A percentile compares a stretch with the other conserved stretches of the same genome.
phyloP scores from a whole-genome alignment of 1,284 basidiomycete species.

The Marasmius sp. region DNA sequence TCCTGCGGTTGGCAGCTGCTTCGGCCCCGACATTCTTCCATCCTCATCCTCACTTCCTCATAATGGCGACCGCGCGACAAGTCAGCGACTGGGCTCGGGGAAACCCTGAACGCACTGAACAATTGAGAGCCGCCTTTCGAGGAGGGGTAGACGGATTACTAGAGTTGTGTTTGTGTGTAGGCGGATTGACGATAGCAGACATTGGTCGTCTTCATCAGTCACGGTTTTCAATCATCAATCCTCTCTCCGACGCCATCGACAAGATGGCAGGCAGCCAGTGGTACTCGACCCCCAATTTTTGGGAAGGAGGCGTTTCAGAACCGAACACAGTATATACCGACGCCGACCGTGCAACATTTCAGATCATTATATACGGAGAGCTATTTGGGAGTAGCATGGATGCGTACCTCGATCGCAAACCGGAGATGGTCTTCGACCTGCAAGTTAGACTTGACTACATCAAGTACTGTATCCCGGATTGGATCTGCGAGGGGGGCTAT shows the following conservation, averaged over 20 bases:
- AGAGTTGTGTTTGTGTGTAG: constrained; percentile 12
- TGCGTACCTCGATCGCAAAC: neutral
- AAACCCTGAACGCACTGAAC: constrained; percentile 5
- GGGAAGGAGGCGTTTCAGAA: constrained; percentile 2
- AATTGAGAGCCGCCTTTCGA: constrained; percentile 14
- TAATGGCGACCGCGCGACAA: constrained; percentile 15
- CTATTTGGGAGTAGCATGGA: neutral
- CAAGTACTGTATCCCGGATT: constrained; percentile 7
- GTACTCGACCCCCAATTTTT: constrained; percentile 1
- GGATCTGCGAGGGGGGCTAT: neutral
- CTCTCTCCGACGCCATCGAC: constrained; percentile 2
- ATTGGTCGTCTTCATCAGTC: constrained; percentile 8
- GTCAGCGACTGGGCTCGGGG: constrained; percentile 18
- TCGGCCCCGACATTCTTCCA: constrained; percentile 17
- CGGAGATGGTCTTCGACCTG: neutral
- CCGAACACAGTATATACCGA: neutral
- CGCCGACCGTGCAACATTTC: neutral
- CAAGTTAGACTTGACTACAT: constrained; percentile 6
- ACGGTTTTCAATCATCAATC: constrained; percentile 3
- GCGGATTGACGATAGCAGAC: constrained; percentile 8
- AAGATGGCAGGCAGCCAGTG: constrained; percentile 5
- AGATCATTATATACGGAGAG: constrained; percentile 8
- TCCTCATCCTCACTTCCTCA: constrained; percentile 18
- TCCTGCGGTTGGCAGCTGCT: constrained; percentile 12
- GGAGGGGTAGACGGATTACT: constrained; percentile 16